A percentile compares a stretch with the other conserved stretches of the same genome.
Evolutionary conservation across 306 rosid genomes (phyloP).

Genomic region (Fragaria iinumae): DNA sequence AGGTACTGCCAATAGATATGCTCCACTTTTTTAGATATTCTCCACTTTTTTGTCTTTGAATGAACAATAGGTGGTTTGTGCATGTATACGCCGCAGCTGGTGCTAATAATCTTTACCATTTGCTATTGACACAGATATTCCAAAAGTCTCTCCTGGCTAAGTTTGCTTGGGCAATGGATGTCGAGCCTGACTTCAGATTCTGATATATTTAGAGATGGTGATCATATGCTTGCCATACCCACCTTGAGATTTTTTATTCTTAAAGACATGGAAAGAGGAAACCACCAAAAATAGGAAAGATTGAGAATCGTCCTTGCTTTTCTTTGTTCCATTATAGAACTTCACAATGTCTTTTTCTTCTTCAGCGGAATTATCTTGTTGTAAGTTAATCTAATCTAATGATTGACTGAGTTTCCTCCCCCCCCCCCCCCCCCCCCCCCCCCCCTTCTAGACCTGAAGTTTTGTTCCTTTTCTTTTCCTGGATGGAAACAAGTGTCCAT

Average conservation of each 20-base stretch:
- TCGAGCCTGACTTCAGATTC: slow-evolving; percentile 94
- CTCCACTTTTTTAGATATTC: background rate
- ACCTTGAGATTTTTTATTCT: background rate
- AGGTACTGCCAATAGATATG: background rate
- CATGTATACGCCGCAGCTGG: background rate
- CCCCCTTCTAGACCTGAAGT: slow-evolving; percentile 24
- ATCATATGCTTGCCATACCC: slow-evolving; percentile 17
- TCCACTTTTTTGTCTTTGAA: too few species aligned
- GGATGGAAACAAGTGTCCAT: slow-evolving; percentile 4
- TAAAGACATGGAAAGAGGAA: background rate
- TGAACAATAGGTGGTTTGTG: background rate
- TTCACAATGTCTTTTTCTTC: slow-evolving; percentile 15
- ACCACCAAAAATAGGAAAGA: background rate
- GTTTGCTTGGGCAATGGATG: slow-evolving; percentile 94
- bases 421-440: slow-evolving; percentile 13
- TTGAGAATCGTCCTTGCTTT: slow-evolving; percentile 16
- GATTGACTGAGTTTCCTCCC: slow-evolving; percentile 41
- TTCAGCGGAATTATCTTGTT: slow-evolving; percentile 49
- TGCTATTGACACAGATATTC: slow-evolving; percentile 60
- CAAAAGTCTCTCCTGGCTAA: slow-evolving; percentile 88
- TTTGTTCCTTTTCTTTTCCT: background rate
- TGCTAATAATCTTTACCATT: background rate
- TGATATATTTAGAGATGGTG: slow-evolving; percentile 28
- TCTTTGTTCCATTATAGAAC: slow-evolving; percentile 38
- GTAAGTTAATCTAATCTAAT: slow-evolving; percentile 83